Evolutionary conservation across 208 protist genomes (phyloP).

Genomic region (Leishmania martiniquensis): DNA sequence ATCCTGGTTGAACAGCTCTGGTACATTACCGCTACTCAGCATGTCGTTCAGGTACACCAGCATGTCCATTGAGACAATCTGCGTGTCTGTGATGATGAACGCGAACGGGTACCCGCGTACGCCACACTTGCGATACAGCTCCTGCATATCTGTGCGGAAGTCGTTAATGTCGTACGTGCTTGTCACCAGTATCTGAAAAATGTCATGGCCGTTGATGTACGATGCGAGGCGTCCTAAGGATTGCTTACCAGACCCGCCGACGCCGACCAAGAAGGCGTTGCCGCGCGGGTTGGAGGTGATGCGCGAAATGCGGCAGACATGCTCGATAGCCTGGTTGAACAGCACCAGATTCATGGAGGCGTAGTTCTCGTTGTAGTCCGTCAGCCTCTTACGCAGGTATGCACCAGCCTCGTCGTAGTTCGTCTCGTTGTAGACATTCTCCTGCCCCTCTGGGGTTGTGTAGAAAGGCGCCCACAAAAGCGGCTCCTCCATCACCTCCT

Average conservation of each 20-base stretch:
- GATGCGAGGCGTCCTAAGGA: constrained; percentile 95
- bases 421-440: constrained; percentile 92
- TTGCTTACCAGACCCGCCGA: constrained; percentile 95
- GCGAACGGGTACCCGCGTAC: constrained; percentile 94
- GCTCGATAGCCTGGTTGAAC: constrained; percentile 98
- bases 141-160: constrained; percentile 96
- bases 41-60: constrained; percentile 99
- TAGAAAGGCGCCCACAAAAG: constrained; percentile 96
- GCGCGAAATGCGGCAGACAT: constrained; percentile 96
- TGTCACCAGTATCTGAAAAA: constrained; percentile 98
- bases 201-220: constrained; percentile 97
- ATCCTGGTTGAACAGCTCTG: constrained; percentile 95
- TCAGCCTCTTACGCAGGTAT: constrained; percentile 92
- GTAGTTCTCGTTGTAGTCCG: constrained; percentile 97
- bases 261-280: constrained; percentile 96
- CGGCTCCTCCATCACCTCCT: constrained; percentile 89
- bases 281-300: constrained; percentile 96
- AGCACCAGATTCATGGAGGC: constrained; percentile 98
- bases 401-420: constrained; percentile 77
- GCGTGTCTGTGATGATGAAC: constrained; percentile 98
- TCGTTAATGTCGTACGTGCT: constrained; percentile 96
- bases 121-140: constrained; percentile 96
- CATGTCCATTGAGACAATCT: constrained; percentile 97
- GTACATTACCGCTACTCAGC: constrained; percentile 97
- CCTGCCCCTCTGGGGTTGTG: constrained; percentile 84